Evolutionary conservation across 441 rosid genomes (phyloP), one percentile per base, ranked within the genome.

Genomic region (Populus hybrid): DNA sequence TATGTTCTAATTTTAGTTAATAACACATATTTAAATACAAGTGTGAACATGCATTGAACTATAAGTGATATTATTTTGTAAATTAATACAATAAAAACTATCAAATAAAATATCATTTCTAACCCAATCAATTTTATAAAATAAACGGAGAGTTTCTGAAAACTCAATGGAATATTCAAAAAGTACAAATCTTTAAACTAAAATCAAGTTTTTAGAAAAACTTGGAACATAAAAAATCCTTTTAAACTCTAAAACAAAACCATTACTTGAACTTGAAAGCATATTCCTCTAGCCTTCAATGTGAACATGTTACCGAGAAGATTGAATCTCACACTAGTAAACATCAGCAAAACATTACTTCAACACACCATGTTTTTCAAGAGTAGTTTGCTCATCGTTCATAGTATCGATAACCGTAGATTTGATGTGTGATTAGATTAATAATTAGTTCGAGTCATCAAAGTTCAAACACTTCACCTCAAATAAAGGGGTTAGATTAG

Each of bases 401-500:
- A 14, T 14, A 4, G 20, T 46, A 46, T 5, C 20, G 38, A 50
- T 30, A 30, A 50, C 54, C 28, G 28, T 32, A 73, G 73, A 73
- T 38, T 67, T 73, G 76, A 38, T 54, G 11, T 8, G 2, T 5
- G n/a, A 8, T 18, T 54, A 18, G 6, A 54, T 54, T 54, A 54
- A 18, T 54, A 54, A 54, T 20, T 67, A 8, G 26, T 10, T 4
- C 2, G 61, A 38, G 69, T 59, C 42, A 65, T 42, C 46, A 61
- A 69, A 38, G 23, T 65, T 35, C 74, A 57, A 70, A 79, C 70
- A 77, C 77, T 79, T 73, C 34, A 42, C 46, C 65, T 73, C 74
- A 46, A 0, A 59, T 26, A 69, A 69, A 70, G 59, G 74, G 69
- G 72, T 72, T 77, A 77, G 81, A 69, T 80, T 76, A 67, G 79